phyloP scores from a whole-genome alignment of 257 asterid genomes.

The Echites panduratus region DNA sequence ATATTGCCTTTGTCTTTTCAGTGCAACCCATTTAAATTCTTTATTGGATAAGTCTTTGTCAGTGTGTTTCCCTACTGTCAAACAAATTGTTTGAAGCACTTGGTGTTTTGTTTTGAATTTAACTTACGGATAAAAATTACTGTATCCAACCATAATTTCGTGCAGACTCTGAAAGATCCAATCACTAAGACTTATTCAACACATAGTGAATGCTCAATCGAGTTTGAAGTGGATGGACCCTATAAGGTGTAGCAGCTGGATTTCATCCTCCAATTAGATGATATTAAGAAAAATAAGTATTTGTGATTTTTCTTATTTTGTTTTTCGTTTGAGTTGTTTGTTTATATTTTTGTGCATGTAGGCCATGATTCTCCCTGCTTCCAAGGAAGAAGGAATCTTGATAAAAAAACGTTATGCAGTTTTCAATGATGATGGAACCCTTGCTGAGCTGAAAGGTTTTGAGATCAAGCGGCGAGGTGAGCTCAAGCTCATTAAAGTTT shows the following conservation, averaged over 20 bases:
- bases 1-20: background rate
- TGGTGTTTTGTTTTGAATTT: background rate
- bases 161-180: conserved; percentile 83
- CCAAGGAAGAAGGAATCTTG: conserved; percentile 99
- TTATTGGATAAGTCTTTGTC: background rate
- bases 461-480: conserved; percentile 99
- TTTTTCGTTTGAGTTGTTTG: conserved; percentile 12
- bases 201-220: conserved; percentile 97
- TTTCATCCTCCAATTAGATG: conserved; percentile 22
- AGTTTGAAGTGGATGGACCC: conserved; percentile 99
- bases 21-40: background rate
- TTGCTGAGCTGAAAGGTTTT: conserved; percentile 97
- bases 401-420: conserved; percentile 98
- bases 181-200: conserved; percentile 61
- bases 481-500: conserved; percentile 99
- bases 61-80: background rate
- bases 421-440: conserved; percentile 94
- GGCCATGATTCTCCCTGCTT: conserved; percentile 99
- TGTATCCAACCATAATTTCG: conserved; percentile 24
- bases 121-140: background rate
- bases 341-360: conserved; percentile 24
- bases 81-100: background rate
- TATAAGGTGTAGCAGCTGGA: conserved; percentile 64
- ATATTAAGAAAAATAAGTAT: conserved; percentile 15
- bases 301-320: conserved; percentile 20